Evolutionary conservation across 495 filamentous ascomycete genomes (phyloP), one percentile per base, ranked within the genome.

Genomic region (Aspergillus cavernicola): DNA sequence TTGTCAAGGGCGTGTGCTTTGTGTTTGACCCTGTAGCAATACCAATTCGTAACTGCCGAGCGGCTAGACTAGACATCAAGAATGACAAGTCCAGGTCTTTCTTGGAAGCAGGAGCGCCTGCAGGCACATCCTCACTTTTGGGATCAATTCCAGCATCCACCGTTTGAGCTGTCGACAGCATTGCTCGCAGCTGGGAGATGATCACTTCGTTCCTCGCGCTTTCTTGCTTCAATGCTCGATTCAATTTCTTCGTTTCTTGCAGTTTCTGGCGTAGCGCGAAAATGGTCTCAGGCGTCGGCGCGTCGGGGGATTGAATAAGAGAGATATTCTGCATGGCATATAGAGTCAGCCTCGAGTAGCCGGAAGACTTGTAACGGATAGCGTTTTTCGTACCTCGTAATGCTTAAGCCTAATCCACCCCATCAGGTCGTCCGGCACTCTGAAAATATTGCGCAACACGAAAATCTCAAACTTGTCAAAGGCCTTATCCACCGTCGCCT

Each of bases 401-500:
- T 97, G 92, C 41, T 80, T 81, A 49, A 98, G 72, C 45, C 84
- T 77, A 51, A 97, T 84, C 84, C 87, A 96, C 32, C 76, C 70
- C 59, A 83, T 79, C 46, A 95, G 67, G 32, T 88, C 88, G 28
- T 82, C 75, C 1, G 84, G 83, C 28, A 97, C 83, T 9, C 81
- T 85, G 57, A 98, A 73, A 53, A 96, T 88, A 67, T 96, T 97
- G 55, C 93, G 79, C 72, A 98, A 73, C 22, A 87, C 84, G 67
- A 89, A 96, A 24, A 92, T 80, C 65, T 92, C 88, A 45, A 91
- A 81, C 48, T 83, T 84, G 62, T 92, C 88, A 56, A 91, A 92
- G 24, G 85, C 83, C 66, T 80, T 85, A 55, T 92, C 88, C 11
- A 90, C 81, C 33, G 85, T 87, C 18, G 79, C 69, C 56, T 88